These are phyloP conservation scores for Neoarthrinium moseri DNA, from an alignment of 2,329 filamentous ascomycete genomes.

Conservation along the genomic window DNA sequence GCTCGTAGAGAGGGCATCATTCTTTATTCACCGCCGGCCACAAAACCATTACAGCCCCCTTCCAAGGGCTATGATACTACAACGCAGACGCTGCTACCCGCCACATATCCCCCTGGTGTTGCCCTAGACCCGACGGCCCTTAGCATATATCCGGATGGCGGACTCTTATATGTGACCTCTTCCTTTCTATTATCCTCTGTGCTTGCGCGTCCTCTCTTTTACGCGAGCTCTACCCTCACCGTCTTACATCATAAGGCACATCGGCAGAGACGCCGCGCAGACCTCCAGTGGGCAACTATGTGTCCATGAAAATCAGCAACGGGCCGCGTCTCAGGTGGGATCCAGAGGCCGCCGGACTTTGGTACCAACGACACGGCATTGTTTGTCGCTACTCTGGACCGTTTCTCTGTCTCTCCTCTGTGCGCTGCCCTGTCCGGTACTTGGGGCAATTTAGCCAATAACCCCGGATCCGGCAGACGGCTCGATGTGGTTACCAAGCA, in stretches of 20 bases:
- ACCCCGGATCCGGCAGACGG: constrained; percentile 3
- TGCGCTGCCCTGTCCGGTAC: background rate
- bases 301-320: no score
- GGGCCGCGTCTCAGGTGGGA: constrained; percentile 3
- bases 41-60: background rate
- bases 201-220: no score
- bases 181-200: no score
- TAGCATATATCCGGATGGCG: background rate
- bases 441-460: constrained; percentile 2
- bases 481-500: background rate
- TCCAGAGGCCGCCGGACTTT: no score
- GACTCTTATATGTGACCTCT: background rate
- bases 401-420: background rate
- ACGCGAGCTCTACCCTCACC: background rate
- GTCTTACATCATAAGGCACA: background rate
- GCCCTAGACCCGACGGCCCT: background rate
- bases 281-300: no score
- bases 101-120: background rate
- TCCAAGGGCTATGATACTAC: background rate
- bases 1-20: no score
- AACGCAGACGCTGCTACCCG: background rate
- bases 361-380: background rate
- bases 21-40: no score
- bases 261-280: no score
- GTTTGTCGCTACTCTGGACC: background rate